Evolutionary conservation across 768 basidiomycete species (phyloP).

Genomic region (Panellus pusillus): DNA sequence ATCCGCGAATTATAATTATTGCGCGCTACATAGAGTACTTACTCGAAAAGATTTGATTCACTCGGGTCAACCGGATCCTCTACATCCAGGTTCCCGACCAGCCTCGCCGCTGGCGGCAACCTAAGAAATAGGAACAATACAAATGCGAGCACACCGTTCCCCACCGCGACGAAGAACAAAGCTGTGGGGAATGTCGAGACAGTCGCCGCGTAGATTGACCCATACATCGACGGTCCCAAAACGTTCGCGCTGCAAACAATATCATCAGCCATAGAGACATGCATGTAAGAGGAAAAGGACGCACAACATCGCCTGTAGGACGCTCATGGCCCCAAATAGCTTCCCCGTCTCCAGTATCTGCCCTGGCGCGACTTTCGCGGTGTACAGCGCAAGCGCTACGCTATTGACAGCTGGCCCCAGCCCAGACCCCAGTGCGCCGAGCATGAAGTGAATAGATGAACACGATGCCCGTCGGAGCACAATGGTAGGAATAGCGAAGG

Average conservation of each 20-base stretch:
- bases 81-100: neutral
- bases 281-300: neutral
- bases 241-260: slow-evolving; percentile 39
- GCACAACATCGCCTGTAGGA: slow-evolving; percentile 48
- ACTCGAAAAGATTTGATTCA: too few relatives aligned
- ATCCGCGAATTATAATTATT: too few relatives aligned
- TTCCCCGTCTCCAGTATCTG: slow-evolving; percentile 8
- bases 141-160: slow-evolving; percentile 41
- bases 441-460: slow-evolving; percentile 54
- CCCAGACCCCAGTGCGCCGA: slow-evolving; percentile 62
- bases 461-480: slow-evolving; percentile 16
- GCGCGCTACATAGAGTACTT: too few relatives aligned
- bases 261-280: neutral
- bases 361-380: slow-evolving; percentile 33
- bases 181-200: slow-evolving; percentile 68
- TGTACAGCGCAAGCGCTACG: slow-evolving; percentile 68
- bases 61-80: neutral
- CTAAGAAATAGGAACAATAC: slow-evolving; percentile 48
- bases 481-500: slow-evolving; percentile 50
- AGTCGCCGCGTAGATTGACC: slow-evolving; percentile 67
- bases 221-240: slow-evolving; percentile 71
- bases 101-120: slow-evolving; percentile 23
- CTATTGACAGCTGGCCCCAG: slow-evolving; percentile 69
- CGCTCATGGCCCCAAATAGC: slow-evolving; percentile 79
- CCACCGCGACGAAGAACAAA: slow-evolving; percentile 62